Conservation (phyloP, 192 early-diverging fungal species). For the Haplosporangium gracile region DNA sequence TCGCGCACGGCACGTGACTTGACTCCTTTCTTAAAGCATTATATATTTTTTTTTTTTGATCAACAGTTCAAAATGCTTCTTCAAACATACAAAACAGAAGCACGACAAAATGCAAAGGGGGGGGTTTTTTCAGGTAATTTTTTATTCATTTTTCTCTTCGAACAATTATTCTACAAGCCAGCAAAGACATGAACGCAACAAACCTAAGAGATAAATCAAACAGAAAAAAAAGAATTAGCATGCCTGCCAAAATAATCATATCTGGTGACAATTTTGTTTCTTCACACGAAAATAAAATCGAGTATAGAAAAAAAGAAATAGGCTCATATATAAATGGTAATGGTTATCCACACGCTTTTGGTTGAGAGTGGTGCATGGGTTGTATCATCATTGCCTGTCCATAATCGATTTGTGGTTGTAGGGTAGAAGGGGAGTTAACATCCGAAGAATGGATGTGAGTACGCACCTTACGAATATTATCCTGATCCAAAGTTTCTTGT, state of each 20-base stretch:
- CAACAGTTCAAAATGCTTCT: not conserved
- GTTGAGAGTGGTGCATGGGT: conserved; percentile 62
- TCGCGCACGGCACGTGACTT: not conserved
- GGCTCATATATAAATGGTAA: conserved; percentile 58
- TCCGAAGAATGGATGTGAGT: not conserved
- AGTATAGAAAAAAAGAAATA: not conserved
- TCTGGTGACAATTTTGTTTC: not conserved
- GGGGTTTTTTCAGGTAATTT: conserved; percentile 1
- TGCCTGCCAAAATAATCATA: conserved; percentile 15
- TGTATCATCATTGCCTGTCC: conserved; percentile 53
- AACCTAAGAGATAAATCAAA: conserved; percentile 18
- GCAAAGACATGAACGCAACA: not conserved
- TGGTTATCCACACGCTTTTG: conserved; percentile 61
- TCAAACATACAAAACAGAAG: not conserved
- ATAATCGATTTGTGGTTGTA: not conserved
- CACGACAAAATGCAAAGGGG: not conserved
- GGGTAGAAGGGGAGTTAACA: not conserved
- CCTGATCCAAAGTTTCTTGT: not conserved
- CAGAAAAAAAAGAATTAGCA: conserved; percentile 22
- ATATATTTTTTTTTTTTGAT: not conserved
- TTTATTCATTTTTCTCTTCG: conserved; percentile 11
- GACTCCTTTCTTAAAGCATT: not conserved
- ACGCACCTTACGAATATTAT: conserved; percentile 29
- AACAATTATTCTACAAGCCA: not conserved
- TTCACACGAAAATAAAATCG: not conserved